Base-by-base conservation (phyloP, 192 early-diverging fungal species). In the Gonapodya prolifera region DNA sequence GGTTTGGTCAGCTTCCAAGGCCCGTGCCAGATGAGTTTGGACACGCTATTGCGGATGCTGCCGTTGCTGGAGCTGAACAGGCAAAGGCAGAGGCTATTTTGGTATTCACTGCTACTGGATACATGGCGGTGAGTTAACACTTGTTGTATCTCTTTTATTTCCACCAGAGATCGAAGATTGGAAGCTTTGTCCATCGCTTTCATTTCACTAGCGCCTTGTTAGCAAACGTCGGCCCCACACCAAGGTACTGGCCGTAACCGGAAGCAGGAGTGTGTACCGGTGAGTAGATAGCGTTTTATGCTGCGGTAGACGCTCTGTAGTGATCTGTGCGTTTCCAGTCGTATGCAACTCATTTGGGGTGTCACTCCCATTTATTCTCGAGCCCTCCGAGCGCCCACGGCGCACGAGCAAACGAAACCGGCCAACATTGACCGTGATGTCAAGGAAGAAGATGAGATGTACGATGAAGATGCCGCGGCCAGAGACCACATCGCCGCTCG, bases 11-110 rank as follows among this genome's bases (percentile, higher is more conserved):
- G 23, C 35, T 35, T 29, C 16, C 74, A 45, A 28, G 78, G 77
- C 32, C 75, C 76, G 13, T 85, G 83, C 0, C 71, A 29, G 28
- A 18, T 8, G 78, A 80, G 79, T 84, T 87, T 76, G 83, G 82
- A 1, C 80, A 85, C 69, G 80, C 86, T 18, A 83, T 88, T 69
- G 87, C 87, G 13, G 86, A 88, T 78, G 85, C 87, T 8, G 83
- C 87, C 29, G 86, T 88, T 1, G 83, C 84, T 1, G 86, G 86
- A 1, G 81, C 83, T 1, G 75, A 79, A 34, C 86, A 88, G 81
- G 86, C 79, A 8, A 35, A 32, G 31, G 86, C 84, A 1, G 32
- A 79, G 1, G 84, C 85, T 0, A 81, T 88, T 69, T 77, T 88
- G 30, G 84, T 85, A 8, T 85, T 86, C 77, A 77, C 77, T 0